Percentiles rank a stretch among this genome's conserved stretches.
These are phyloP conservation scores for Dothiorella sarmentorum DNA, from an alignment of 2,329 filamentous ascomycete genomes.

Conservation along the genomic window DNA sequence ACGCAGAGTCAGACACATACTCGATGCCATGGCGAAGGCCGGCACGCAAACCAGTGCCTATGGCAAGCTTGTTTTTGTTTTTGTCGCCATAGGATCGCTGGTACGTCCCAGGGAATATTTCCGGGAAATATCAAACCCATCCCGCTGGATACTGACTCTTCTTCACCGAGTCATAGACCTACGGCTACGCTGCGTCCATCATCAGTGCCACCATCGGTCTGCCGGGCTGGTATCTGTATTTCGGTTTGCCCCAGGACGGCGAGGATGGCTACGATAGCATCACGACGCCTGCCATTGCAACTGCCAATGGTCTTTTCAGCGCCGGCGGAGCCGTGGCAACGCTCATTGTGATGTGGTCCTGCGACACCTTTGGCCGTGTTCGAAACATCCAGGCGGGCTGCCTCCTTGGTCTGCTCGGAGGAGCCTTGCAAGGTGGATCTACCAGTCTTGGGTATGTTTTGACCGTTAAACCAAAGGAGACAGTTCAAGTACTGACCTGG, in stretches of 20 bases:
- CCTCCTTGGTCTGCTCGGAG: conserved; percentile 44
- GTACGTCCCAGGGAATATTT: conserved; percentile 16
- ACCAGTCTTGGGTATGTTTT: conserved; percentile 26
- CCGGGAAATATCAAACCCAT: not conserved
- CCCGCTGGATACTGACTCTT: not conserved
- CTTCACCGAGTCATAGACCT: conserved; percentile 32
- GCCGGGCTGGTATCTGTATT: conserved; percentile 51
- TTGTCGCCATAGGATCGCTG: conserved; percentile 24
- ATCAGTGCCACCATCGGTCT: conserved; percentile 53
- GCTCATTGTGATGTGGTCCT: conserved; percentile 51
- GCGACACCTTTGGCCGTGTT: conserved; percentile 43
- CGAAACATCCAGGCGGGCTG: conserved; percentile 48
- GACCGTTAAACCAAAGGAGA: no score
- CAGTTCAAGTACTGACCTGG: conserved; percentile 13
- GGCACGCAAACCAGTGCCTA: conserved; percentile 23
- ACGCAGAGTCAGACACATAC: not conserved
- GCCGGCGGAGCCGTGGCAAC: conserved; percentile 48
- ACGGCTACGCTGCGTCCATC: conserved; percentile 51
- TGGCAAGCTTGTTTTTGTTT: conserved; percentile 22
- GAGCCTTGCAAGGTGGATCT: conserved; percentile 46
- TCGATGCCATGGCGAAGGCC: conserved; percentile 14
- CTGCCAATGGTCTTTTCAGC: conserved; percentile 49
- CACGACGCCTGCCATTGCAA: conserved; percentile 48
- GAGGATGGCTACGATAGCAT: conserved; percentile 45
- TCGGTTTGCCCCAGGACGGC: conserved; percentile 44